Evolutionary conservation across 352 stramenopile genomes (phyloP).

Genomic region (Phytopythium boreale): DNA sequence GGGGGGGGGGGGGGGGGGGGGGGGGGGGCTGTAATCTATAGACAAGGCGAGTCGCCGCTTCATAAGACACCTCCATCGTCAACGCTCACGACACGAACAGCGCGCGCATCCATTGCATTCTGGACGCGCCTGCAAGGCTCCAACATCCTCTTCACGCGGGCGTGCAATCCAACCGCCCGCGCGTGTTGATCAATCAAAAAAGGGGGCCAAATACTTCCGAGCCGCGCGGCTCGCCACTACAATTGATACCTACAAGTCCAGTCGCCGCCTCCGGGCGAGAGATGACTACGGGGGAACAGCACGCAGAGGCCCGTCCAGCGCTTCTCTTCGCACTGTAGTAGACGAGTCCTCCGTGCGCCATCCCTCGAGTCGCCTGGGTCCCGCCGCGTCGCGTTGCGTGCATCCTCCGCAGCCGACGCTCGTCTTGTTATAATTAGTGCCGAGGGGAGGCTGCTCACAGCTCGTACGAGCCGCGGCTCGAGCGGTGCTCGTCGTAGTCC

Average conservation of each 20-base stretch:
- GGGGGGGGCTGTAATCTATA: neutral
- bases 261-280: neutral
- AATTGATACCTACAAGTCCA: constrained; percentile 1
- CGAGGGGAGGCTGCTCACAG: constrained; percentile 29
- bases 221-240: neutral
- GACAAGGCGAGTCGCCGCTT: neutral
- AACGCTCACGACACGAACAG: neutral
- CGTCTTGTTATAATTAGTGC: constrained; percentile 4
- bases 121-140: constrained; percentile 1
- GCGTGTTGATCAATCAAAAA: neutral
- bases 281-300: too few species aligned
- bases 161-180: neutral
- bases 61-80: neutral
- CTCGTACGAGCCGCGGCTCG: constrained; percentile 75
- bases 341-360: too few species aligned
- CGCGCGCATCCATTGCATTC: neutral
- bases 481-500: constrained; percentile 65
- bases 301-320: neutral
- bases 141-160: neutral
- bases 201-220: neutral
- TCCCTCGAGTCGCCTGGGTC: too few species aligned
- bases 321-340: constrained; percentile 2
- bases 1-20: too few species aligned
- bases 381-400: neutral
- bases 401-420: neutral